Base-by-base conservation (phyloP, 202 grass and related monocot genomes). In the Digitaria exilis region DNA sequence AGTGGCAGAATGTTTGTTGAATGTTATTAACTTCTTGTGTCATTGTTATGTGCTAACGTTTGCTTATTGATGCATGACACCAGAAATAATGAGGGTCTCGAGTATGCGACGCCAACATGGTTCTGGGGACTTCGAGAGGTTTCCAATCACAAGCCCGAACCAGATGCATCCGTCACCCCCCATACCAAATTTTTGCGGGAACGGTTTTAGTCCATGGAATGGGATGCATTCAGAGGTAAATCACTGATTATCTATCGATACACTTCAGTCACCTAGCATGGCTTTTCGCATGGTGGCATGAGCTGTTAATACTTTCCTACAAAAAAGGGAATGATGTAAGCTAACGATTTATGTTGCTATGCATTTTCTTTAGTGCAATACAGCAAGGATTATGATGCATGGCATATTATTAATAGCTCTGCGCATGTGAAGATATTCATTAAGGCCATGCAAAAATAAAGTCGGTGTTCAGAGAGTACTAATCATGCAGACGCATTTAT, bases 51-150 rank as follows among this genome's bases (percentile, higher is more conserved):
- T 68, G 51, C 84, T 90, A 43, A 86, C 78, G 74, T 67, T 82
- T 83, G 79, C 59, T 90, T n/a, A 25, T 78, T 6, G 43, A 45
- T 55, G 29, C 61, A 32, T 90, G 65, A 31, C 79, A 62, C 42
- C 91, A 97, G 94, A 97, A 87, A 94, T 97, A 92, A 71, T 92
- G 85, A 86, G 89, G 85, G 91, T 94, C 65, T 90, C 94, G 34
- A 87, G 51, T 75, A 80, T 97, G 82, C 79, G 88, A 37, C 73
- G 80, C 9, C 88, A 87, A 77, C 85, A 88, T 52, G 87, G 89
- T 54, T 55, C 77, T 65, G 89, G 83, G 19, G 85, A 97, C 60
- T 92, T 88, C 30, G 92, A 94, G 25, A 88, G 85, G 85, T 19
- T 90, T 52, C 85, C 76, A 3, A 7, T 84, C 15, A 73, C 89